Conservation (phyloP, 2,329 filamentous ascomycete genomes). For the Purpureocillium takamizusanense region DNA sequence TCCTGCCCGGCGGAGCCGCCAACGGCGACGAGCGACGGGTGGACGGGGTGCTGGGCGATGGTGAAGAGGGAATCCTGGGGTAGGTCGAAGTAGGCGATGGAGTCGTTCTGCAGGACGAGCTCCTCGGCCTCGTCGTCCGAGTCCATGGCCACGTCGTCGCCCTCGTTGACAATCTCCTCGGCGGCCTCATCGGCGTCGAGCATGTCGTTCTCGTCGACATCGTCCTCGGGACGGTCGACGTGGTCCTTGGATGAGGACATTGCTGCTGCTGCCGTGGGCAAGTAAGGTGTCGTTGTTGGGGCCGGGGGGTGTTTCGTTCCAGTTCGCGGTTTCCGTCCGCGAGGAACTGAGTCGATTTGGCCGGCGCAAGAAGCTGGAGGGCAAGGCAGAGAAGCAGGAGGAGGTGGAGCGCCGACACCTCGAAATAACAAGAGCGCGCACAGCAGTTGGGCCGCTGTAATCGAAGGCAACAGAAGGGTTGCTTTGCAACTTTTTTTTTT, state of each 20-base stretch:
- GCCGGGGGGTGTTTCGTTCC: no score
- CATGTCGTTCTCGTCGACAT: constrained; percentile 45
- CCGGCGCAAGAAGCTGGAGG: no score
- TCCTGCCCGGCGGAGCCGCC: constrained; percentile 61
- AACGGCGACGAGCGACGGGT: constrained; percentile 72
- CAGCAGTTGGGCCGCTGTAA: background rate
- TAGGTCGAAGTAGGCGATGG: constrained; percentile 79
- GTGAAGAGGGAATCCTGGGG: constrained; percentile 91
- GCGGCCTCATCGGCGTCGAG: constrained; percentile 70
- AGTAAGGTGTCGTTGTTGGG: no score
- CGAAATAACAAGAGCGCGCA: background rate
- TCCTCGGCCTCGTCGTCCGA: constrained; percentile 68
- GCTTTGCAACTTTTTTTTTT: constrained; percentile 2
- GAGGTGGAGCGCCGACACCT: background rate
- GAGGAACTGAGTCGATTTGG: no score
- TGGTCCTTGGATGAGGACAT: no score
- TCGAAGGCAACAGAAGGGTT: background rate
- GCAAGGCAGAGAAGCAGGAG: no score
- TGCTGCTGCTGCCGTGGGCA: no score
- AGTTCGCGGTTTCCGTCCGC: no score
- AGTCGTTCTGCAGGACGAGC: constrained; percentile 82
- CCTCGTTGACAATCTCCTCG: constrained; percentile 55
- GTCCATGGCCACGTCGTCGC: constrained; percentile 74
- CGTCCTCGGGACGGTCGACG: constrained; percentile 58
- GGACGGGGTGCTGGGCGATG: constrained; percentile 83